Conservation (phyloP, 2,329 filamentous ascomycete species). For the Epichloe hybrida region DNA sequence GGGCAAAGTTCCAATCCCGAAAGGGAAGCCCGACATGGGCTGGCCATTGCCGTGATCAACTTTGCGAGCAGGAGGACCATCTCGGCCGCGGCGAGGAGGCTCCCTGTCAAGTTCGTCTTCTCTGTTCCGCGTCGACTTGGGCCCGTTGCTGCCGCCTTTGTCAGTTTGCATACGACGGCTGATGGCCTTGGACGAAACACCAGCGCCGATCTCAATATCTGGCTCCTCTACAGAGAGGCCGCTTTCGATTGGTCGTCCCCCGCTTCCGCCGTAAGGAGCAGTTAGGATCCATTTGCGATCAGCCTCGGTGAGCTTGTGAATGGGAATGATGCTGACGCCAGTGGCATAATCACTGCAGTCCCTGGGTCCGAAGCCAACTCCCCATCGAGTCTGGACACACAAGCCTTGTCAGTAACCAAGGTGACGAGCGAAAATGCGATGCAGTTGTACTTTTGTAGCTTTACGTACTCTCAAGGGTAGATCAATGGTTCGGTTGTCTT, state of each 20-base stretch:
- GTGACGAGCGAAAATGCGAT: not conserved
- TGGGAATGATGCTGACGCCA: conserved; percentile 86
- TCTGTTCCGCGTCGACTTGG: conserved; percentile 43
- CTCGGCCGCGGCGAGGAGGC: conserved; percentile 17
- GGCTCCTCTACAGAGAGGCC: conserved; percentile 92
- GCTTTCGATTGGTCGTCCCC: conserved; percentile 68
- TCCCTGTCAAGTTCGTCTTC: conserved; percentile 18
- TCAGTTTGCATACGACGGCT: conserved; percentile 57
- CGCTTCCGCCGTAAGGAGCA: conserved; percentile 85
- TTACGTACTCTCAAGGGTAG: conserved; percentile 56
- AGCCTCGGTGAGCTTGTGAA: conserved; percentile 83
- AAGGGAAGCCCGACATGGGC: conserved; percentile 20
- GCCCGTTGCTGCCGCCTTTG: conserved; percentile 49
- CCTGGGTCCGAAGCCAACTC: conserved; percentile 89
- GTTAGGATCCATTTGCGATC: conserved; percentile 96
- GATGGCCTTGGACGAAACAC: conserved; percentile 86
- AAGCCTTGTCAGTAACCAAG: conserved; percentile 6
- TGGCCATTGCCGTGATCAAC: conserved; percentile 12
- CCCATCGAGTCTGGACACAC: conserved; percentile 70
- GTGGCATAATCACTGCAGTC: conserved; percentile 95
- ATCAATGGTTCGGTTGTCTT: conserved; percentile 58
- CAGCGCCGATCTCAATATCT: conserved; percentile 95
- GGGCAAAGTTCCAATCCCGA: conserved; percentile 26
- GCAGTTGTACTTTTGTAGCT: not conserved
- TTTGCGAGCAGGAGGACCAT: conserved; percentile 4